Evolutionary conservation across 768 basidiomycete genomes (phyloP), one percentile per base, ranked within the genome.

Genomic region (Pluteus cervinus): DNA sequence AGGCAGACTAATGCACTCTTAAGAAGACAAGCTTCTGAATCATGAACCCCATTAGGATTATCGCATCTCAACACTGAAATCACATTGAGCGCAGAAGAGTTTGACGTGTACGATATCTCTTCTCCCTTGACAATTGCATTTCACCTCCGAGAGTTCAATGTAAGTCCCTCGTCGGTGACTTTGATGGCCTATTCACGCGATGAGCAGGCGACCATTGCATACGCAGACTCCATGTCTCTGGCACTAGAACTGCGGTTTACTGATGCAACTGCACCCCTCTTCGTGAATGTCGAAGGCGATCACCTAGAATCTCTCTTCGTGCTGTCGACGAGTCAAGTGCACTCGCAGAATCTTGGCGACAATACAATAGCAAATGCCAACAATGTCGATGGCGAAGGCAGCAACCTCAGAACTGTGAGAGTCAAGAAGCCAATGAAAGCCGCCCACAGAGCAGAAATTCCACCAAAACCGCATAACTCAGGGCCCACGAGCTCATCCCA

Each of bases 111-210:
- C 50, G 74, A 85, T 31, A 62, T 89, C 8, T 60, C 68, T 7
- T 60, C 73, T 12, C 83, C 88, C 1, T 73, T 73, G 22, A 79
- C 75, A 3, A 73, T 91, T 36, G 79, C 77, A 1, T 88, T 90
- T 48, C 87, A 89, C 58, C 59, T 91, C 20, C 76, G 82, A 24
- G 88, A 91, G 61, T 88, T 91, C 59, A 86, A 79, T 42, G 88
- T 87, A 45, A 41, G 69, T 54, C 15, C 21, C 17, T 10, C 10
- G 12, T 26, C 24, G 17, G 22, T 11, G 8, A 16, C 2, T 9
- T 40, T 23, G 12, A n/a, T n/a, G n/a, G n/a, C n/a, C n/a, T n/a
- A n/a, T n/a, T n/a, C n/a, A n/a, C n/a, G n/a, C n/a, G n/a, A 18
- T 37, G 20, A 33, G n/a, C 45, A 90, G 87, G 87, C 87, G 5